phyloP scores from a whole-genome alignment of 108 stramenopile species.

The Fistulifera solaris region DNA sequence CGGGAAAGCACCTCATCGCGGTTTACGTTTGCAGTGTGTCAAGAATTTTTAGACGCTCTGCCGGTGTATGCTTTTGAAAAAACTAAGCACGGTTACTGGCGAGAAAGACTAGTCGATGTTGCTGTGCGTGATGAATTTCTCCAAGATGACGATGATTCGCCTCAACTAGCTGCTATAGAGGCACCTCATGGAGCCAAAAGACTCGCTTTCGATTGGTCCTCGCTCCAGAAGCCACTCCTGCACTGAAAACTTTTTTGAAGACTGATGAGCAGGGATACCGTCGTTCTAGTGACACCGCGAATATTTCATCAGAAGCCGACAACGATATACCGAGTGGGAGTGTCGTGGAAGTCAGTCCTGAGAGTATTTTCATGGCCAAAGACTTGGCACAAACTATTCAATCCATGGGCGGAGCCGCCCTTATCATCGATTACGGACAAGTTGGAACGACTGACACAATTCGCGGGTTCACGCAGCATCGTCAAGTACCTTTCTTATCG shows the following conservation, averaged over 20 bases:
- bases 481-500: constrained; percentile 74
- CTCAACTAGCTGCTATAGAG: constrained; percentile 10
- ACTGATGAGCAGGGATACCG: constrained; percentile 24
- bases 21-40: constrained; percentile 62
- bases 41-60: constrained; percentile 94
- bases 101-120: constrained; percentile 91
- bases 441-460: constrained; percentile 78
- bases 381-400: constrained; percentile 77
- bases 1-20: not conserved
- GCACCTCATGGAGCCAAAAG: not conserved
- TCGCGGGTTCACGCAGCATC: constrained; percentile 84
- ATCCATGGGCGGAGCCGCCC: constrained; percentile 69
- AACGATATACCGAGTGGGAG: constrained; percentile 41
- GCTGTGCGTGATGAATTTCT: constrained; percentile 25
- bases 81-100: constrained; percentile 79
- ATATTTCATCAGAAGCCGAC: constrained; percentile 18
- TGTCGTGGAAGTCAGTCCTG: constrained; percentile 89
- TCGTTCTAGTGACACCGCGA: constrained; percentile 21
- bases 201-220: constrained; percentile 69
- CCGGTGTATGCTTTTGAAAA: constrained; percentile 91
- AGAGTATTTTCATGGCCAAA: constrained; percentile 73
- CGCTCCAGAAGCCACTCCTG: constrained; percentile 70
- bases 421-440: constrained; percentile 96
- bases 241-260: constrained; percentile 50
- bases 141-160: constrained; percentile 19